Evolutionary conservation across 495 filamentous ascomycete genomes (phyloP).

Genomic region (Umbilicaria muhlenbergii): DNA sequence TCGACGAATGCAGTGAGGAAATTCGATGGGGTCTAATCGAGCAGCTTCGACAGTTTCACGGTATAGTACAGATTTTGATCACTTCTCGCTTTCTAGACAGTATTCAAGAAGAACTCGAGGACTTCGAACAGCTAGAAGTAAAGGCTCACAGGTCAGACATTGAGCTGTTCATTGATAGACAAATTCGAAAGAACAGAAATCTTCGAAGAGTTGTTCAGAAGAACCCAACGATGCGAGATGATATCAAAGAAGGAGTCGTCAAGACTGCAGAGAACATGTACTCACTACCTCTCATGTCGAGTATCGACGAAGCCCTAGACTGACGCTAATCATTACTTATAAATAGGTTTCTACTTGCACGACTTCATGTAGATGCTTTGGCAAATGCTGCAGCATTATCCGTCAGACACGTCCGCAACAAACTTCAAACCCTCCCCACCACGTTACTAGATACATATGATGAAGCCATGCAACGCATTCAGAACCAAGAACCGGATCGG

Average conservation of each 20-base stretch:
- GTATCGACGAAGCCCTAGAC: conserved; percentile 1
- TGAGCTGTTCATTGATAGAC: conserved; percentile 10
- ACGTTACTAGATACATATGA: conserved; percentile 11
- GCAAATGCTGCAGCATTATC: conserved; percentile 5
- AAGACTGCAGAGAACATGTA: conserved; percentile 13
- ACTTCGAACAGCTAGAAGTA: conserved; percentile 11
- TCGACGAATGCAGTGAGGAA: conserved; percentile 18
- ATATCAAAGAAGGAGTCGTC: conserved; percentile 1
- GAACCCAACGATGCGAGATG: not conserved
- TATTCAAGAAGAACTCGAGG: conserved; percentile 8
- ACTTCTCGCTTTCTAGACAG: conserved; percentile 16
- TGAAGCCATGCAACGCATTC: conserved; percentile 10
- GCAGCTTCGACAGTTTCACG: conserved; percentile 4
- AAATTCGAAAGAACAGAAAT: not conserved
- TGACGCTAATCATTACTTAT: not conserved
- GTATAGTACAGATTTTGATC: conserved; percentile 9
- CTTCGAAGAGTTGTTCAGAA: not conserved
- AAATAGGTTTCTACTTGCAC: conserved; percentile 15
- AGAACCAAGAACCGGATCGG: not conserved
- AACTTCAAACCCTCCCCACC: conserved; percentile 8
- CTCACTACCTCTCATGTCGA: too few species aligned
- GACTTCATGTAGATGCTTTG: conserved; percentile 13
- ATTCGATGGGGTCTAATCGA: conserved; percentile 5
- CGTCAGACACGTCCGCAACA: conserved; percentile 2
- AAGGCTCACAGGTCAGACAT: conserved; percentile 15